Conservation (phyloP, 768 basidiomycete genomes). For the Calocybe indica region DNA sequence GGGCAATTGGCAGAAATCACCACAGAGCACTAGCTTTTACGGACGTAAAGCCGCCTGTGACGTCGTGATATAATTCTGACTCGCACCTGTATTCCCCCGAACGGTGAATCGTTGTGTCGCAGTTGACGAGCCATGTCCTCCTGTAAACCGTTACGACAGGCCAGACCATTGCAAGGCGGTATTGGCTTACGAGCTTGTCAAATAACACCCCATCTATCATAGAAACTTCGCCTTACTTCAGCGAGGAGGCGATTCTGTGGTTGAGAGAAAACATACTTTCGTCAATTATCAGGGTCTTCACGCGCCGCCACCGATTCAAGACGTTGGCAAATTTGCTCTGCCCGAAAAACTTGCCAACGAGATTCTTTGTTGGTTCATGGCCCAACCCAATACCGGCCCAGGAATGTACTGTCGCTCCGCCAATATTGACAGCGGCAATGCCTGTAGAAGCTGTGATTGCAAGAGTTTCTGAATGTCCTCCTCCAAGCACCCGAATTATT, state of each 20-base stretch:
- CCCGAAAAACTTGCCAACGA: slow-evolving; percentile 49
- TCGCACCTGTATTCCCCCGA: slow-evolving; percentile 81
- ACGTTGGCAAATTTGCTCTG: slow-evolving; percentile 30
- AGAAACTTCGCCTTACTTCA: slow-evolving; percentile 52
- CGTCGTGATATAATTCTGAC: background rate
- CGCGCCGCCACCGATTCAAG: slow-evolving; percentile 57
- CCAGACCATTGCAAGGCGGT: background rate
- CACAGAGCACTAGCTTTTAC: slow-evolving; percentile 70
- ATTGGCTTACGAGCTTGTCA: slow-evolving; percentile 62
- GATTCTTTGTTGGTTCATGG: slow-evolving; percentile 41
- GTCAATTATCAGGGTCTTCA: slow-evolving; percentile 72
- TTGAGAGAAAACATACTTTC: slow-evolving; percentile 50
- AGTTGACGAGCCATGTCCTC: slow-evolving; percentile 57
- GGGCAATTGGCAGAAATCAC: slow-evolving; percentile 90
- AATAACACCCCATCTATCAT: slow-evolving; percentile 83
- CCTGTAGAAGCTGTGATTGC: slow-evolving; percentile 79
- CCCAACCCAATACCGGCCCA: slow-evolving; percentile 82
- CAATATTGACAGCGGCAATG: slow-evolving; percentile 79
- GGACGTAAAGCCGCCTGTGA: background rate
- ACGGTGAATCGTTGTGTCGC: slow-evolving; percentile 49
- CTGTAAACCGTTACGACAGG: slow-evolving; percentile 32
- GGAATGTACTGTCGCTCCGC: slow-evolving; percentile 75
- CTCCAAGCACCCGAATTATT: slow-evolving; percentile 51
- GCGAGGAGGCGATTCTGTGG: background rate
- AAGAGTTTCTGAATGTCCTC: slow-evolving; percentile 24